Conservation (phyloP, 768 basidiomycete species). For the Hortiboletus campestris region DNA sequence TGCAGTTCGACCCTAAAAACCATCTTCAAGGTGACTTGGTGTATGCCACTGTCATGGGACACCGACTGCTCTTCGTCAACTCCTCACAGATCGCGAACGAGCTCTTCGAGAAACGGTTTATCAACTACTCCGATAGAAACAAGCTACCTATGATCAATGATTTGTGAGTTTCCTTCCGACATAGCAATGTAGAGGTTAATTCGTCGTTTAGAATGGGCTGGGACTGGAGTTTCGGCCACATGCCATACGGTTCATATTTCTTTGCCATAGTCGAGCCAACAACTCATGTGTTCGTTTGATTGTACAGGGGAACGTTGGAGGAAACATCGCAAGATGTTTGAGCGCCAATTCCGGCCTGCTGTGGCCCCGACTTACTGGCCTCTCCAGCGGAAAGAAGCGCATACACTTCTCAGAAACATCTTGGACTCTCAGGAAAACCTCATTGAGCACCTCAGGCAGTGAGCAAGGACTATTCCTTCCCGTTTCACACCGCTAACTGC, state of each 20-base stretch:
- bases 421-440: conserved; percentile 43
- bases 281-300: background rate
- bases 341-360: conserved; percentile 48
- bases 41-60: conserved; percentile 50
- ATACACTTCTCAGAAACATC: conserved; percentile 44
- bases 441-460: conserved; percentile 51
- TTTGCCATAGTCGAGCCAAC: background rate
- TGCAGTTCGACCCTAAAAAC: background rate
- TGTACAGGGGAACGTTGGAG: conserved; percentile 50
- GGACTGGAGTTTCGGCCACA: conserved; percentile 55
- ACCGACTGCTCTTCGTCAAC: conserved; percentile 48
- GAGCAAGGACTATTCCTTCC: conserved; percentile 15
- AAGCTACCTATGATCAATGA: conserved; percentile 50
- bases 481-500: background rate
- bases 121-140: conserved; percentile 55
- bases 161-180: conserved; percentile 33
- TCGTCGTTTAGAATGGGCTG: conserved; percentile 40
- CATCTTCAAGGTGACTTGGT: conserved; percentile 46
- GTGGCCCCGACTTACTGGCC: conserved; percentile 42
- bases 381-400: conserved; percentile 44
- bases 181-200: background rate
- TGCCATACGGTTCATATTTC: conserved; percentile 43
- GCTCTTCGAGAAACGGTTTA: conserved; percentile 54
- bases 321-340: conserved; percentile 51
- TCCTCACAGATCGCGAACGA: conserved; percentile 46